phyloP scores from a whole-genome alignment of 2,329 filamentous ascomycete genomes.

The Byssothecium circinans region DNA sequence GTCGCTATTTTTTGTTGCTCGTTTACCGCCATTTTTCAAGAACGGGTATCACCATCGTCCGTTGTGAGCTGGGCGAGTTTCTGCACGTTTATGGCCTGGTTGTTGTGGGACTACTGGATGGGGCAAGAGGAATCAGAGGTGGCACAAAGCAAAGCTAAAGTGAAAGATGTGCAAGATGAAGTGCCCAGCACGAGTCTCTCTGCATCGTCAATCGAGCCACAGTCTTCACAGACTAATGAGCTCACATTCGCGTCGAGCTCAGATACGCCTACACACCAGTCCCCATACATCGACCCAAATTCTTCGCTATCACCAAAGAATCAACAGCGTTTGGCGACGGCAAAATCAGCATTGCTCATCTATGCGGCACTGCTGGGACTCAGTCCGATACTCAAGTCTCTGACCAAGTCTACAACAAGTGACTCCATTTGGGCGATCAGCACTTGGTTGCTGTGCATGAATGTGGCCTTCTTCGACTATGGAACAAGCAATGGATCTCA shows the following conservation, averaged over 20 bases:
- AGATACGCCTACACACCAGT: slow-evolving; percentile 47
- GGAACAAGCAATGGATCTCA: slow-evolving; percentile 66
- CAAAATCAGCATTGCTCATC: slow-evolving; percentile 90
- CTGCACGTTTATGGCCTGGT: slow-evolving; percentile 83
- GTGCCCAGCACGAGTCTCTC: slow-evolving; percentile 13
- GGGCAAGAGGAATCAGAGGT: slow-evolving; percentile 64
- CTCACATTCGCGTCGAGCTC: not conserved
- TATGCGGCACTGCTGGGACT: slow-evolving; percentile 90
- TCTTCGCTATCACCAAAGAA: slow-evolving; percentile 56
- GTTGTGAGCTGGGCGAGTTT: slow-evolving; percentile 84
- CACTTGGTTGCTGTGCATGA: slow-evolving; percentile 88
- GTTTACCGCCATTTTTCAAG: slow-evolving; percentile 86
- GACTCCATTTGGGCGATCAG: slow-evolving; percentile 98
- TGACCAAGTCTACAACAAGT: slow-evolving; percentile 88
- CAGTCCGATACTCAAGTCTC: slow-evolving; percentile 91
- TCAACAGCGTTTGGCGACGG: slow-evolving; percentile 71
- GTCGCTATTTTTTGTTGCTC: slow-evolving; percentile 93
- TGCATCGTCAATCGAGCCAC: slow-evolving; percentile 26
- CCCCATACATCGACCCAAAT: slow-evolving; percentile 40
- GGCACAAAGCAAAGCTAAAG: slow-evolving; percentile 39
- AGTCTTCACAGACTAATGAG: slow-evolving; percentile 43
- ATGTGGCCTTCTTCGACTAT: slow-evolving; percentile 98
- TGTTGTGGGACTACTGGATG: slow-evolving; percentile 90
- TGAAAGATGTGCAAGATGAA: slow-evolving; percentile 23
- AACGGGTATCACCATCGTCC: slow-evolving; percentile 84